phyloP scores from a whole-genome alignment of 768 basidiomycete species.

The Agrocybe praecox region DNA sequence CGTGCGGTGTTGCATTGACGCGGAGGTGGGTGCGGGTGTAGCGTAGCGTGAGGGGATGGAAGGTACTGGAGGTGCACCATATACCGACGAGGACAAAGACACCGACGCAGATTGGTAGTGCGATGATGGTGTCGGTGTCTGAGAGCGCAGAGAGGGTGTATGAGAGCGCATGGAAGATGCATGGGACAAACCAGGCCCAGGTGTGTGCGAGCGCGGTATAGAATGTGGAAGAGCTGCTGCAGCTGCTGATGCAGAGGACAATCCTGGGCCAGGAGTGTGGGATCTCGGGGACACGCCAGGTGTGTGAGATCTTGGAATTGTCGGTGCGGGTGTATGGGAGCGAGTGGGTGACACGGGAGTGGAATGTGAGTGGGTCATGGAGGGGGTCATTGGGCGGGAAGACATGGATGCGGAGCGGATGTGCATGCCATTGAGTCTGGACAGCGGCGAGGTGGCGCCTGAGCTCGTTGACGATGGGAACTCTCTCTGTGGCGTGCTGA shows the following conservation, averaged over 20 bases:
- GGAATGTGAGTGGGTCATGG: constrained; percentile 21
- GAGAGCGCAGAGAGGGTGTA: constrained; percentile 30
- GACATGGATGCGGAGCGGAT: constrained; percentile 61
- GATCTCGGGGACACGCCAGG: constrained; percentile 23
- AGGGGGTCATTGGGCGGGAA: constrained; percentile 48
- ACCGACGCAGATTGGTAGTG: constrained; percentile 7
- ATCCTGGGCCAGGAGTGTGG: constrained; percentile 24
- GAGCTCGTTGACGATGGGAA: neutral
- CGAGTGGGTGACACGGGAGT: constrained; percentile 38
- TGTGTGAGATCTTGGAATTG: constrained; percentile 32
- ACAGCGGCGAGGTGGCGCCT: constrained; percentile 6
- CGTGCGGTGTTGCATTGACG: neutral
- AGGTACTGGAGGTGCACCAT: constrained; percentile 14
- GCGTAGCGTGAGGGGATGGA: constrained; percentile 26
- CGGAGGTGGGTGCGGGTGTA: constrained; percentile 24
- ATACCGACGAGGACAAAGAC: neutral
- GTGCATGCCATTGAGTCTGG: constrained; percentile 51
- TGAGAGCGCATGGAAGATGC: constrained; percentile 30
- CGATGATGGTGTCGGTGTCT: constrained; percentile 28
- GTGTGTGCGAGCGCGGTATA: constrained; percentile 36
- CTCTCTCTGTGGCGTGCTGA: constrained; percentile 22
- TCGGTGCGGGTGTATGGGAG: constrained; percentile 43
- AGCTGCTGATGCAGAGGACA: constrained; percentile 7
- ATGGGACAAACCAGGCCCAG: constrained; percentile 34
- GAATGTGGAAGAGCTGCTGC: constrained; percentile 3